These are phyloP conservation scores for Yamadazyma ubonensis DNA, from an alignment of 805 yeast species.

Conservation along the genomic window DNA sequence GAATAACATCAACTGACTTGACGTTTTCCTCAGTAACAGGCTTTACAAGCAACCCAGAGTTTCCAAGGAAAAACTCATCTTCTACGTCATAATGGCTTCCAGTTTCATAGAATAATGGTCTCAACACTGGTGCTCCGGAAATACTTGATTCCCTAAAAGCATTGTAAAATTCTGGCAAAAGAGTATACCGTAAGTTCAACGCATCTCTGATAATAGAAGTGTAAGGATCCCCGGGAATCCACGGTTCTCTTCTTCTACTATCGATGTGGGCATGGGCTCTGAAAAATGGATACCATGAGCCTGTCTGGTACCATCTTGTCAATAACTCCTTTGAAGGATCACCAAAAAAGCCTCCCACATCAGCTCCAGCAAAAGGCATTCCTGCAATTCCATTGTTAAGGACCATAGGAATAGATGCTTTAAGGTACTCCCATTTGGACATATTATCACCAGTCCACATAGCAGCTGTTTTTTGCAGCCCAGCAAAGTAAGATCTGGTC, in stretches of 20 bases:
- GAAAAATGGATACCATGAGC: slow-evolving; percentile 94
- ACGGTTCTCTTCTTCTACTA: slow-evolving; percentile 89
- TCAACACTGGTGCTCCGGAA: slow-evolving; percentile 68
- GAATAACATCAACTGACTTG: slow-evolving; percentile 36
- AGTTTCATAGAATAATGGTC: slow-evolving; percentile 60
- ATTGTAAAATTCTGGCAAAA: slow-evolving; percentile 80
- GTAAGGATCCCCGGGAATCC: slow-evolving; percentile 75
- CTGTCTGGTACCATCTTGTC: slow-evolving; percentile 94
- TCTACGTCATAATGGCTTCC: slow-evolving; percentile 62
- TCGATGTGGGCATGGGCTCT: slow-evolving; percentile 97
- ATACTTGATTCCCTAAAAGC: slow-evolving; percentile 63
- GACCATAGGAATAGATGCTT: slow-evolving; percentile 82
- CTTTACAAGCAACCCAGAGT: slow-evolving; percentile 67
- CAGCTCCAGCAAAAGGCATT: slow-evolving; percentile 93
- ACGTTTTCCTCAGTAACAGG: slow-evolving; percentile 69
- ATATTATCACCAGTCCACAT: slow-evolving; percentile 98
- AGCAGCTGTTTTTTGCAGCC: slow-evolving; percentile 88
- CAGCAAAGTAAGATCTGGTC: slow-evolving; percentile 85
- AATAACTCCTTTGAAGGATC: slow-evolving; percentile 79
- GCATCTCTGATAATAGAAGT: slow-evolving; percentile 67
- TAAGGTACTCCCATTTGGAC: slow-evolving; percentile 87
- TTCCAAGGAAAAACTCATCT: slow-evolving; percentile 80
- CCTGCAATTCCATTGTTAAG: slow-evolving; percentile 79
- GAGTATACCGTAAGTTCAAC: slow-evolving; percentile 65
- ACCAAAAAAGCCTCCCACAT: slow-evolving; percentile 95